Evolutionary conservation across 1,284 basidiomycete genomes (phyloP), one percentile per base, ranked within the genome.

Genomic region (Ustilago esculenta): DNA sequence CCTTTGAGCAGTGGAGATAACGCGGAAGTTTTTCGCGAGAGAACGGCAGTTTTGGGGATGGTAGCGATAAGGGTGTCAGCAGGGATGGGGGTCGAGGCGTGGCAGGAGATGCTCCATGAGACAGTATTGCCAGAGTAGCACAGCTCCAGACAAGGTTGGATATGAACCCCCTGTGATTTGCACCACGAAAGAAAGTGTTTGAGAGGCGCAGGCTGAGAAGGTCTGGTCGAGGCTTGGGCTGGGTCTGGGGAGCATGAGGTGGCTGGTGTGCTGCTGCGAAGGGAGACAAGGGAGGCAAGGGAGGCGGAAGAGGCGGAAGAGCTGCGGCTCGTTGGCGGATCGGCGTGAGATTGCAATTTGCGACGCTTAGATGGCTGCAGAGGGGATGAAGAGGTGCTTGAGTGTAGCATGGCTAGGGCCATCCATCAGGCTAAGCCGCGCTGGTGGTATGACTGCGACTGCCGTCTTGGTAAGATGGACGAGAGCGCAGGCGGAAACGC

Each of bases 1-100:
- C 47, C 49, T 14, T 47, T 36, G 21, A 68, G 53, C 3, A 43
- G n/a, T 0, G 32, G 32, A 0, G 64, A 34, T 2, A 74, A 65
- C 6, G 56, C 56, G 0, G 69, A 72, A 1, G 56, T 72, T 30
- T 56, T 47, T 37, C 56, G 53, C 3, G 72, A 74, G 1, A 74
- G 57, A 14, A 74, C 54, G 33, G 72, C 61, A 17, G 37, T 27
- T 34, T 71, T 73, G 5, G 72, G 67, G 18, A 73, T 64, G 5
- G 55, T 58, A 1, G 49, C 59, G 11, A 70, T 33, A 23, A 58
- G 51, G 5, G 15, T 29, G 14, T 69, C 66, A 24, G 14, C 8
- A 4, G 35, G 24, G 25, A 69, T 51, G 17, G 30, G 3, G 23
- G 39, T 5, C 5, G 23, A 34, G 8, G 66, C 59, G 37, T 63